Evolutionary conservation across 1,139 yeast genomes (phyloP), one percentile per base, ranked within the genome.

Genomic region (Lodderomyces parapsilosis): DNA sequence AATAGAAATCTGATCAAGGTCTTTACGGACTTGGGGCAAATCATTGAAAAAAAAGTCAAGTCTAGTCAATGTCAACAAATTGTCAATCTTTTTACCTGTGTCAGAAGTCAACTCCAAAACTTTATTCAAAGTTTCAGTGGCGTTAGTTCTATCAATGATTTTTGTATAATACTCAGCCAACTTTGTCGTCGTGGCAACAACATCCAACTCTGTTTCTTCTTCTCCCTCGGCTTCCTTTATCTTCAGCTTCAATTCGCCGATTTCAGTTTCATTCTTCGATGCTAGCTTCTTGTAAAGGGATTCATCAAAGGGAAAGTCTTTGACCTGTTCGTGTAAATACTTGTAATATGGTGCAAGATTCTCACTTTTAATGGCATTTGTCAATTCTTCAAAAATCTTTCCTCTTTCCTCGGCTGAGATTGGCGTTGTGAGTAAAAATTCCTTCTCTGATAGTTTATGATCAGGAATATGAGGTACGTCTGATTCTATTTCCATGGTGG

Each of bases 151-250:
- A 62, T 91, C 96, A 50, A 96, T 90, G 54, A 90, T 87, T 50
- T 73, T 71, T 8, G 97, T 83, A 62, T 89, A 91, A 61, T 86
- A 89, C 59, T 91, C 96, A 20, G 96, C 97, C 38, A 93, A 78
- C 58, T 83, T 80, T 44, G 82, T 77, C 76, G 91, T 85, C 34
- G 85, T 82, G 50, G 84, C 84, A 9, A 88, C 81, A 36, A 82
- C 77, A 57, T 90, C 96, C 55, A 86, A 69, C 57, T 88, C 96
- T 34, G 96, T 96, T 60, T 93, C 98, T 57, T 89, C 96, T 47
- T 86, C 89, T 46, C 81, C 86, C 55, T 87, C 91, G 23, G 94
- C 87, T 53, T 81, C 85, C 47, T 78, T 79, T 50, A 93, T 82
- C 43, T 77, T 70, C 44, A 74, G 74, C 57, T 83, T 80, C 53